Percentiles rank a stretch among this genome's conserved stretches.
Conservation (phyloP, 169 alveolate genomes). For the Condylostoma magnum region DNA sequence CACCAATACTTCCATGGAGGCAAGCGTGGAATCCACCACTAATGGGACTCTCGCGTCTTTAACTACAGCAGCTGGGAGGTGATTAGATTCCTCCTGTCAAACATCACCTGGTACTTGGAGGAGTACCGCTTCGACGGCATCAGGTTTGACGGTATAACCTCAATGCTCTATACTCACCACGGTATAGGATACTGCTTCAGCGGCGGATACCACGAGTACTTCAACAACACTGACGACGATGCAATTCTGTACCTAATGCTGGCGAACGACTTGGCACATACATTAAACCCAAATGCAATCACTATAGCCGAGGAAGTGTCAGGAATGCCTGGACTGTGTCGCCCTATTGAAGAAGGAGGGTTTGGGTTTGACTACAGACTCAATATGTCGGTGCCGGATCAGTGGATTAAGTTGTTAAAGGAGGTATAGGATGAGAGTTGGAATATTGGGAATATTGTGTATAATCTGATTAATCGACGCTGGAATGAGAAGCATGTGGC, state of each 20-base stretch:
- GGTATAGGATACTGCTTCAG: conserved; percentile 81
- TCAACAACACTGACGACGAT: conserved; percentile 71
- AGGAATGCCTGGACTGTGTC: conserved; percentile 89
- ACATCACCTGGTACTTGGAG: conserved; percentile 79
- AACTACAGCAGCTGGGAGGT: conserved; percentile 88
- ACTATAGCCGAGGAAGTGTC: conserved; percentile 91
- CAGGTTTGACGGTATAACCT: conserved; percentile 91
- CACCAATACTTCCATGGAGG: conserved; percentile 88
- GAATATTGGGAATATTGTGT: conserved; percentile 69
- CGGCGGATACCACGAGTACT: conserved; percentile 83
- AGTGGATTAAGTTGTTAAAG: conserved; percentile 74
- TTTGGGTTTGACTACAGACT: conserved; percentile 90
- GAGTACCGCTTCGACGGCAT: conserved; percentile 90
- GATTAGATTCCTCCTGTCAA: conserved; percentile 86
- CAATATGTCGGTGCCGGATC: conserved; percentile 81
- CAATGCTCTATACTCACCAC: conserved; percentile 90
- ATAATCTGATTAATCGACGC: conserved; percentile 67
- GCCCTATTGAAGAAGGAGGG: conserved; percentile 89
- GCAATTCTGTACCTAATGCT: conserved; percentile 84
- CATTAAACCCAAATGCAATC: conserved; percentile 79
- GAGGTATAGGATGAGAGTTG: conserved; percentile 79
- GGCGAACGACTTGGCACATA: conserved; percentile 86
- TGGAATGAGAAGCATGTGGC: conserved; percentile 73
- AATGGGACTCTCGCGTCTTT: conserved; percentile 86
- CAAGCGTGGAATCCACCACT: conserved; percentile 73